A percentile compares a stretch with the other conserved stretches of the same genome.
Conservation (phyloP, 2,329 filamentous ascomycete species). For the Hypomyces perniciosus region DNA sequence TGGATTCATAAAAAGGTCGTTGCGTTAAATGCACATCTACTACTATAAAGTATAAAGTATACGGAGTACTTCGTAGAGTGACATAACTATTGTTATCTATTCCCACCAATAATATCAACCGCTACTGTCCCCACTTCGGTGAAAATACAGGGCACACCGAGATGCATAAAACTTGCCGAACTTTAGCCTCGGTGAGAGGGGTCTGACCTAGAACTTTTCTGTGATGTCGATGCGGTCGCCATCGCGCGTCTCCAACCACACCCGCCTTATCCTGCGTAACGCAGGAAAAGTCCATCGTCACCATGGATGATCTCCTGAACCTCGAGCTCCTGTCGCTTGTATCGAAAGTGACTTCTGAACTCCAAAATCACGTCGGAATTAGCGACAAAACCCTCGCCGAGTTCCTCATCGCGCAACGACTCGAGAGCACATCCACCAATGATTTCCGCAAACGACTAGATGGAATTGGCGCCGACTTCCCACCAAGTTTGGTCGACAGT, state of each 20-base stretch:
- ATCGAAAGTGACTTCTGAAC: conserved; percentile 86
- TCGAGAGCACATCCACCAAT: conserved; percentile 61
- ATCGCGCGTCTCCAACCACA: conserved; percentile 6
- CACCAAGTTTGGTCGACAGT: conserved; percentile 80
- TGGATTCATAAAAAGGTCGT: no score
- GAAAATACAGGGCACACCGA: neutral
- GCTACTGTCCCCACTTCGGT: neutral
- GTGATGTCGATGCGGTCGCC: neutral
- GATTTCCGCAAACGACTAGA: conserved; percentile 74
- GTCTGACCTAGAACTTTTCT: conserved; percentile 8
- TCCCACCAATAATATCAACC: no score
- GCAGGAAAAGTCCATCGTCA: conserved; percentile 30
- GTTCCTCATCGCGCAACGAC: conserved; percentile 87
- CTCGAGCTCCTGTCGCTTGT: conserved; percentile 92
- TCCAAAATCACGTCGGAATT: conserved; percentile 89
- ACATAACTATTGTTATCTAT: no score
- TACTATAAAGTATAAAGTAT: no score
- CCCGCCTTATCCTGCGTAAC: neutral
- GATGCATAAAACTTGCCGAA: neutral
- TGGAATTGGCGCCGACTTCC: conserved; percentile 74
- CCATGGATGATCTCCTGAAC: conserved; percentile 90
- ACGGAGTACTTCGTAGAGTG: neutral
- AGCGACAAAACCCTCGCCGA: conserved; percentile 93
- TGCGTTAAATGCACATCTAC: no score
- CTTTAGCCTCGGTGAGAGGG: conserved; percentile 6